Base-by-base conservation (phyloP, 2,329 filamentous ascomycete species). In the Fusarium longipes region DNA sequence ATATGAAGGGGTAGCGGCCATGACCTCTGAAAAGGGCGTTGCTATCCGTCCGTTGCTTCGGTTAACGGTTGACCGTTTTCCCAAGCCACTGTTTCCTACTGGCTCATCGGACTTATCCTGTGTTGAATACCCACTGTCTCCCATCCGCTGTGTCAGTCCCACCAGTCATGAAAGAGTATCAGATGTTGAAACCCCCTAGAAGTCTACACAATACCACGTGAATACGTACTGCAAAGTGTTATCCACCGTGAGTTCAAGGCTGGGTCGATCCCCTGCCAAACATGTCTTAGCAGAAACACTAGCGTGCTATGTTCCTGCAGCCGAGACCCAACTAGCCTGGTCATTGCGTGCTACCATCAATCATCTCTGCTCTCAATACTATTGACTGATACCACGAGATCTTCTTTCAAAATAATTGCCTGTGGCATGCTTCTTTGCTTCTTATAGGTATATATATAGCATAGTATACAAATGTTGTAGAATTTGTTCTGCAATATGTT, bases 211-310 rank as follows among this genome's bases (percentile, higher is more conserved):
- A 27, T 27, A 27, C 27, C 27, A 27, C 27, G 27, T 17, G 38
- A 40, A 22, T 25, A 40, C 38, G 38, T 40, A 24, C 35, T 38
- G 18, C 7, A 27, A 17, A 42, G 24, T 12, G 17, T 5, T n/a
- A 24, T 9, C 24, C 39, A 27, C 24, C 14, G 11, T 8, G 32
- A 35, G 20, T 25, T 33, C 22, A 18, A 36, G 45, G 45, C n/a
- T 36, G 22, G 32, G 39, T 33, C 44, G 40, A 35, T 54, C 50
- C 50, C 45, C 50, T 57, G 71, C 51, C 55, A 56, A 29, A 29
- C 39, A 51, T 36, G 65, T 60, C 76, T 66, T 73, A 77, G 61
- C 59, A 67, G 75, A 77, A 77, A 77, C 75, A 70, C 74, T 77
- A 77, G 75, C 73, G 73, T 51, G 32, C 57, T 66, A 42, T 69